Percentiles rank a stretch among this genome's conserved stretches.
phyloP scores from a whole-genome alignment of 2,329 filamentous ascomycete species.

The Sarocladium oryzae region DNA sequence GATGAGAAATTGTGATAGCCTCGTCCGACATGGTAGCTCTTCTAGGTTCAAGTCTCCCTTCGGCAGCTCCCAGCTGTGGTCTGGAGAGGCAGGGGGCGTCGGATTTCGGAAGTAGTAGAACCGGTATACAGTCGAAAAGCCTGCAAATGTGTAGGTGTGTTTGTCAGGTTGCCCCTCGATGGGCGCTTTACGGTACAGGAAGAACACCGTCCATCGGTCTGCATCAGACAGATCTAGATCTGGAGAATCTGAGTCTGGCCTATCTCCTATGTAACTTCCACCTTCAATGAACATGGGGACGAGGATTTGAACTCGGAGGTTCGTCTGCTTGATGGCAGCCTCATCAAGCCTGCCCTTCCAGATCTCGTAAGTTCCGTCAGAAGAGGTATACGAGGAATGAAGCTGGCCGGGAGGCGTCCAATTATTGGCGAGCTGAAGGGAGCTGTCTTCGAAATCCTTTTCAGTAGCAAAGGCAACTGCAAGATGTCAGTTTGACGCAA shows the following conservation, averaged over 20 bases:
- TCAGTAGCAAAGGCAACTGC: constrained; percentile 61
- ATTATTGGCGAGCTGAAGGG: constrained; percentile 35
- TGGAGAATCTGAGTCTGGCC: constrained; percentile 44
- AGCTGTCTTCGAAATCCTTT: constrained; percentile 53
- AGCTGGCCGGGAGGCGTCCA: constrained; percentile 72
- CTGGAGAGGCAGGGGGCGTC: constrained; percentile 35
- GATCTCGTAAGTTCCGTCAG: constrained; percentile 68
- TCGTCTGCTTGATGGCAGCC: constrained; percentile 59
- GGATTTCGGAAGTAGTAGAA: constrained; percentile 61
- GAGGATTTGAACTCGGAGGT: constrained; percentile 77
- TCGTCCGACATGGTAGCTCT: constrained; percentile 66
- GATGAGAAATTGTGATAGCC: constrained; percentile 91
- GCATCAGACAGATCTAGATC: constrained; percentile 64
- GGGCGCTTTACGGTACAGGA: constrained; percentile 65
- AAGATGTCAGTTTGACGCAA: constrained; percentile 7
- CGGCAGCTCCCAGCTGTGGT: constrained; percentile 36
- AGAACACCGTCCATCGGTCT: constrained; percentile 86
- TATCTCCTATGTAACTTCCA: constrained; percentile 62
- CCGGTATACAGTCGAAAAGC: constrained; percentile 85
- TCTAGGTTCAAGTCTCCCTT: constrained; percentile 42
- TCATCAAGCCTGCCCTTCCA: constrained; percentile 75
- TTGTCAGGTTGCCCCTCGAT: constrained; percentile 31
- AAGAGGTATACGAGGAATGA: constrained; percentile 54
- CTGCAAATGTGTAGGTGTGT: constrained; percentile 72
- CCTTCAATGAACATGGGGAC: constrained; percentile 89